These are phyloP conservation scores for Dichotomocladium elegans DNA, from an alignment of 371 early-diverging fungal species.

Conservation along the genomic window DNA sequence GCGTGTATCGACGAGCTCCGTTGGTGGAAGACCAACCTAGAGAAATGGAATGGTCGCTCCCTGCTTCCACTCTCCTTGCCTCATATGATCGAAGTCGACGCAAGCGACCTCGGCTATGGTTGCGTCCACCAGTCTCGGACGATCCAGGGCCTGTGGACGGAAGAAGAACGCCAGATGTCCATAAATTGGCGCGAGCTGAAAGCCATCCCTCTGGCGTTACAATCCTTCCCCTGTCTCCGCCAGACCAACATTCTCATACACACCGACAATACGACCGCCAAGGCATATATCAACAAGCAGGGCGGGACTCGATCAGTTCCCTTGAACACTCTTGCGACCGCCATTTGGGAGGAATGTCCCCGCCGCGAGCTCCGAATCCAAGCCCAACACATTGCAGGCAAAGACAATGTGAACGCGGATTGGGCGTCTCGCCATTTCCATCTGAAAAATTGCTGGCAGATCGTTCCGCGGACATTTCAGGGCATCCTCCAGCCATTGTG, in stretches of 20 bases:
- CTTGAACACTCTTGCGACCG: conserved; percentile 13
- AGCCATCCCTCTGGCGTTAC: conserved; percentile 7
- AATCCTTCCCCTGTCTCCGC: conserved; percentile 6
- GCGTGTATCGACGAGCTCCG: conserved; percentile 9
- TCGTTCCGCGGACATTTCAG: too few relatives aligned
- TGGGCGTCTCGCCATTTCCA: conserved; percentile 1
- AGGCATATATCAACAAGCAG: conserved; percentile 23
- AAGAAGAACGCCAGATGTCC: not conserved
- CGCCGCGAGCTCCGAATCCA: conserved; percentile 11
- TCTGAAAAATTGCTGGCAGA: not conserved
- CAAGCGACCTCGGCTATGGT: conserved; percentile 19
- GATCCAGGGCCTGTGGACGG: not conserved
- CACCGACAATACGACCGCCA: conserved; percentile 24
- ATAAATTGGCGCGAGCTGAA: conserved; percentile 26
- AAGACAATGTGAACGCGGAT: conserved; percentile 10
- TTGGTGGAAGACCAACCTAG: conserved; percentile 7
- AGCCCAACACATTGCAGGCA: conserved; percentile 19
- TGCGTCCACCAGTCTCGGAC: not conserved
- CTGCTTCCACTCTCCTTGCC: not conserved
- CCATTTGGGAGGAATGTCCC: conserved; percentile 18
- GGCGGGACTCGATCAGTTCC: conserved; percentile 19
- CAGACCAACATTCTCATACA: conserved; percentile 13
- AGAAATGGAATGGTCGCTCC: conserved; percentile 11
- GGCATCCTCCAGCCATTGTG: too few relatives aligned
- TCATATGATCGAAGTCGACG: conserved; percentile 13